Evolutionary conservation across 2,329 filamentous ascomycete species (phyloP).

Genomic region (Phialophora chinensis): DNA sequence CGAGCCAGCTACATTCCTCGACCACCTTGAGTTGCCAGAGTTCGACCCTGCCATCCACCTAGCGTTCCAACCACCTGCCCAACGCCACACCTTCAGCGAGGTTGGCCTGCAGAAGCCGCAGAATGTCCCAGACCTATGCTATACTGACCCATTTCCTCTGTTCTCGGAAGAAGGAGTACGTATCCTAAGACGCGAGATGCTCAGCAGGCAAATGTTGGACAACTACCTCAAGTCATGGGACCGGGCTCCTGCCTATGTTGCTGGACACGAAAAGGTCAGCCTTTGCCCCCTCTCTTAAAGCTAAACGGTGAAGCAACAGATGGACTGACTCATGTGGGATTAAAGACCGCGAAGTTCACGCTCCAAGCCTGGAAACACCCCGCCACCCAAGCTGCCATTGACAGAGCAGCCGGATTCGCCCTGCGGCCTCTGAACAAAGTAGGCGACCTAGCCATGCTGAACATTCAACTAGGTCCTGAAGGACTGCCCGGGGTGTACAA

Average conservation of each 20-base stretch:
- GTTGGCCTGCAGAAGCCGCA: constrained; percentile 9
- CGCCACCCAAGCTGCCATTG: constrained; percentile 17
- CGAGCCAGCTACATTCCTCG: neutral
- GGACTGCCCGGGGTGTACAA: constrained; percentile 18
- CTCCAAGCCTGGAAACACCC: constrained; percentile 18
- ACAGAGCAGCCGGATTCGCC: constrained; percentile 8
- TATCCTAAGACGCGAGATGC: constrained; percentile 64
- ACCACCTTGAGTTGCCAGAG: neutral
- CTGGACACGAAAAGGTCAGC: constrained; percentile 12
- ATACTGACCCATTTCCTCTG: constrained; percentile 65
- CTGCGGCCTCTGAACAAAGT: constrained; percentile 7
- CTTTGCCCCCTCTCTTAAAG: neutral
- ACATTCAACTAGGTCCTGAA: constrained; percentile 53
- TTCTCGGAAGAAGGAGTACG: constrained; percentile 65
- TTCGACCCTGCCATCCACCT: constrained; percentile 20
- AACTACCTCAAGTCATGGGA: constrained; percentile 52
- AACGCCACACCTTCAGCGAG: constrained; percentile 10
- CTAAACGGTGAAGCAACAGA: neutral
- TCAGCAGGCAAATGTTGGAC: constrained; percentile 59
- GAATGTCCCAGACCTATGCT: constrained; percentile 18
- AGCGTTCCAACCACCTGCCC: constrained; percentile 6
- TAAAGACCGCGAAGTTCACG: constrained; percentile 12
- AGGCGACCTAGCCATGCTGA: constrained; percentile 62
- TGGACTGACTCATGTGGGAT: neutral
- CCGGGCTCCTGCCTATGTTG: constrained; percentile 12